Evolutionary conservation across 345 rosid genomes (phyloP).

Genomic region (Clarkia xantiana): DNA sequence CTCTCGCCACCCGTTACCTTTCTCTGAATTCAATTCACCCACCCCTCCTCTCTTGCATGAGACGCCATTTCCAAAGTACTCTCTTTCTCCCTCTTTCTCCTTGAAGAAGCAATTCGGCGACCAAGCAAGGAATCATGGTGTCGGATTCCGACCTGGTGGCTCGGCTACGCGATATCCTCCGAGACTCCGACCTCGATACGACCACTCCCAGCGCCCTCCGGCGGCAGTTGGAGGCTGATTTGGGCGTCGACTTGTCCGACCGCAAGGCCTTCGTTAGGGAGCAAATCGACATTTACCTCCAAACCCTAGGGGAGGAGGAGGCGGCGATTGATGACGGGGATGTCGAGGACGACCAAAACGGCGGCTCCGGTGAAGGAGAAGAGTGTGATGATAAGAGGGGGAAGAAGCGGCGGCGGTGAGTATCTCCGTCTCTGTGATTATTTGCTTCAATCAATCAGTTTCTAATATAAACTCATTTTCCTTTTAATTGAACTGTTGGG

Average conservation of each 20-base stretch:
- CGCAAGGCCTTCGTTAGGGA: slow-evolving; percentile 45
- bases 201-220: slow-evolving; percentile 64
- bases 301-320: slow-evolving; percentile 19
- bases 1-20: slow-evolving; percentile 2
- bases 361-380: slow-evolving; percentile 17
- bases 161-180: slow-evolving; percentile 62
- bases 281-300: slow-evolving; percentile 56
- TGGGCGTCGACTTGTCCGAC: slow-evolving; percentile 50
- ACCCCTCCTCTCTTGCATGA: slow-evolving; percentile 14
- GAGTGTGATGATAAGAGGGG: slow-evolving; percentile 12
- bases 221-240: slow-evolving; percentile 49
- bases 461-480: too few species aligned
- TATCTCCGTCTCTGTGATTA: too few species aligned
- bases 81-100: slow-evolving; percentile 3
- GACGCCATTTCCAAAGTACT: slow-evolving; percentile 11
- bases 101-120: slow-evolving; percentile 14
- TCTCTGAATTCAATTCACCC: slow-evolving; percentile 1
- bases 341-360: slow-evolving; percentile 18
- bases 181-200: slow-evolving; percentile 55
- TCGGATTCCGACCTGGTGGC: slow-evolving; percentile 54
- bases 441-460: too few species aligned
- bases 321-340: slow-evolving; percentile 12
- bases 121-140: slow-evolving; percentile 24
- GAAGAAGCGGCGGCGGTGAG: slow-evolving; percentile 22
- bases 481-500: too few species aligned